A percentile compares a stretch with the other conserved stretches of the same genome.
Conservation (phyloP, 495 filamentous ascomycete species). For the Penicillium diatomitis region DNA sequence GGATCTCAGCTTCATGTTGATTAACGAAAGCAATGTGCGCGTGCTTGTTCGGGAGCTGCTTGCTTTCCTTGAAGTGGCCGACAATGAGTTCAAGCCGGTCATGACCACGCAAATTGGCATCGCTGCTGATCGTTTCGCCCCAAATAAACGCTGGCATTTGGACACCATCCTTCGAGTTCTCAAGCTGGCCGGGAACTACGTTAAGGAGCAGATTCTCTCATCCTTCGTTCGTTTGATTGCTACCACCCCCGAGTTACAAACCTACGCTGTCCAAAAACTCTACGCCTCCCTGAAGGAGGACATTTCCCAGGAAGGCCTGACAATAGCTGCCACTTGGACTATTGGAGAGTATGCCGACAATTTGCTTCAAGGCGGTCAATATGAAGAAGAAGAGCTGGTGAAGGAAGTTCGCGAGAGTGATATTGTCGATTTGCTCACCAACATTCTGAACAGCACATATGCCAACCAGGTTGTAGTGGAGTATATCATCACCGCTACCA, state of each 20-base stretch:
- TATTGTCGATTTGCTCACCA: constrained; percentile 80
- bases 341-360: constrained; percentile 96
- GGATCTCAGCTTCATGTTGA: constrained; percentile 93
- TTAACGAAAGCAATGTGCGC: constrained; percentile 92
- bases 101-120: constrained; percentile 98
- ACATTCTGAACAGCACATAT: constrained; percentile 89
- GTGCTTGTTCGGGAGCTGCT: constrained; percentile 86
- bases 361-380: constrained; percentile 77
- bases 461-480: constrained; percentile 81
- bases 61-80: constrained; percentile 90
- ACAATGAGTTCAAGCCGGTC: constrained; percentile 95
- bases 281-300: constrained; percentile 86
- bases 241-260: constrained; percentile 88
- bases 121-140: constrained; percentile 89
- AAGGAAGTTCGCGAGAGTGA: constrained; percentile 85
- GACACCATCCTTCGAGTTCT: constrained; percentile 96
- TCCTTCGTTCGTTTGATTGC: constrained; percentile 95
- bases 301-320: constrained; percentile 93
- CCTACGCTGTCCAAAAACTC: constrained; percentile 91
- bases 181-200: constrained; percentile 88
- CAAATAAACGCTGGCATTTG: constrained; percentile 95
- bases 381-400: constrained; percentile 91
- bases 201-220: constrained; percentile 94
- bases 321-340: constrained; percentile 90
- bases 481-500: constrained; percentile 89